phyloP scores from a whole-genome alignment of 2,329 filamentous ascomycete genomes.

The Thelonectria rubi region DNA sequence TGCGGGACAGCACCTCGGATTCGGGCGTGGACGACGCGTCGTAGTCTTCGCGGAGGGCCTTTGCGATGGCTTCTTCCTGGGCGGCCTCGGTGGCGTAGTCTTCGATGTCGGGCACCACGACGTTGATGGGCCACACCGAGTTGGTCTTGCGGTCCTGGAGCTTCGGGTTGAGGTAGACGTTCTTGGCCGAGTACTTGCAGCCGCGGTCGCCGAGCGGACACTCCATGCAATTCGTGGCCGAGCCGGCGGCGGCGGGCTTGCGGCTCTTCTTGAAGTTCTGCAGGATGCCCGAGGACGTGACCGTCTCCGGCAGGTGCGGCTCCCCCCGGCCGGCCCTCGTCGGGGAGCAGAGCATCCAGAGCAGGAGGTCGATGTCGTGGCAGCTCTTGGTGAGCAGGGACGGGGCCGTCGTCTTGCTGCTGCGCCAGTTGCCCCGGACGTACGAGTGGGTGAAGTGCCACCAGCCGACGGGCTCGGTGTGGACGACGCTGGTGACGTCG shows the following conservation, averaged over 20 bases:
- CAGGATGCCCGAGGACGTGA: constrained; percentile 80
- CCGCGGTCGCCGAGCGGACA: constrained; percentile 72
- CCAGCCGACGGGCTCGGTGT: constrained; percentile 94
- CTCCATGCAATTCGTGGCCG: constrained; percentile 85
- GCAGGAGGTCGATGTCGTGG: constrained; percentile 91
- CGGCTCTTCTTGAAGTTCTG: constrained; percentile 79
- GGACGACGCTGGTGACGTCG: constrained; percentile 84
- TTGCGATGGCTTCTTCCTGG: constrained; percentile 52
- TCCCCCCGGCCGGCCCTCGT: constrained; percentile 52
- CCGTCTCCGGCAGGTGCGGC: constrained; percentile 76
- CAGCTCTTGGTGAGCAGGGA: constrained; percentile 94
- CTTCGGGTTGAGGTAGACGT: constrained; percentile 78
- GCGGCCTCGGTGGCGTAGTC: constrained; percentile 65
- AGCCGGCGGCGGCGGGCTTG: constrained; percentile 79
- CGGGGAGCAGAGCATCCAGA: constrained; percentile 90
- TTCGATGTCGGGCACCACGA: constrained; percentile 93
- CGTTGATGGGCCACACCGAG: constrained; percentile 82
- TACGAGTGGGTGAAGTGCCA: constrained; percentile 96
- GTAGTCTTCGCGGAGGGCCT: constrained; percentile 63
- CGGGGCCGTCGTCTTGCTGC: constrained; percentile 77
- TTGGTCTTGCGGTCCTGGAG: constrained; percentile 71
- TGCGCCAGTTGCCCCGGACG: constrained; percentile 93
- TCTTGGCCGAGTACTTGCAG: constrained; percentile 87
- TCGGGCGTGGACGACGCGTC: constrained; percentile 56
- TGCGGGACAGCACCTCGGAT: constrained; percentile 59